phyloP scores from a whole-genome alignment of 768 basidiomycete genomes.

The Rhodotorula graminis region DNA sequence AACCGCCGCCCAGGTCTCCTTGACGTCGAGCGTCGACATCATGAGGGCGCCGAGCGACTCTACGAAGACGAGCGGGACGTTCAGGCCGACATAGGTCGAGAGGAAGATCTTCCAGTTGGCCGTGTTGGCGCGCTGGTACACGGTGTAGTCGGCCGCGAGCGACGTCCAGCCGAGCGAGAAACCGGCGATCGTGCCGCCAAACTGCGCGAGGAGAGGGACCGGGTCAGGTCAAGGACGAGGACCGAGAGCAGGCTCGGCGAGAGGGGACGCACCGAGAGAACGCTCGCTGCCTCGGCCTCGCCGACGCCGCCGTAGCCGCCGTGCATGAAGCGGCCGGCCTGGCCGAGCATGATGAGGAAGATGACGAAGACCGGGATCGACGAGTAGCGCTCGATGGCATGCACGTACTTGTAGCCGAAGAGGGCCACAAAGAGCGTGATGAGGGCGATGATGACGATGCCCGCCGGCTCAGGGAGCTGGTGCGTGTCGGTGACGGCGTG shows the following conservation, averaged over 20 bases:
- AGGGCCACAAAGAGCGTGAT: constrained; percentile 49
- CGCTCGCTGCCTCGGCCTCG: constrained; percentile 46
- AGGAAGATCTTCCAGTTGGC: constrained; percentile 49
- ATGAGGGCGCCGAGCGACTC: constrained; percentile 54
- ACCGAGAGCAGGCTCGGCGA: too few species aligned
- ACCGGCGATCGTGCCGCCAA: constrained; percentile 48
- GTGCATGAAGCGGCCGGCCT: constrained; percentile 24
- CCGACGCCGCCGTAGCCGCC: constrained; percentile 41
- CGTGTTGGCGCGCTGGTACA: constrained; percentile 49
- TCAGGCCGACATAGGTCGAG: constrained; percentile 47
- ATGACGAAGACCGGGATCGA: constrained; percentile 52
- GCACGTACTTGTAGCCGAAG: constrained; percentile 48
- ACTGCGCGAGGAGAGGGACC: constrained; percentile 17
- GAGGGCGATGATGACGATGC: constrained; percentile 53
- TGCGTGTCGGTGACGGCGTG: constrained; percentile 39
- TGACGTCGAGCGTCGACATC: constrained; percentile 48
- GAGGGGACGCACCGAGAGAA: constrained; percentile 42
- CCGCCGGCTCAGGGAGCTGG: constrained; percentile 49
- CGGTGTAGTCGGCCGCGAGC: constrained; percentile 52
- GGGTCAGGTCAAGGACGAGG: too few species aligned
- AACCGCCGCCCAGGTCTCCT: constrained; percentile 47
- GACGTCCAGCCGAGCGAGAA: constrained; percentile 51
- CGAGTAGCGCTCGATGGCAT: constrained; percentile 51
- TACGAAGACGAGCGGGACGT: constrained; percentile 46
- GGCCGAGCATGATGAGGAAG: constrained; percentile 45